Base-by-base conservation (phyloP, 768 basidiomycete species). In the Calocera cornea region DNA sequence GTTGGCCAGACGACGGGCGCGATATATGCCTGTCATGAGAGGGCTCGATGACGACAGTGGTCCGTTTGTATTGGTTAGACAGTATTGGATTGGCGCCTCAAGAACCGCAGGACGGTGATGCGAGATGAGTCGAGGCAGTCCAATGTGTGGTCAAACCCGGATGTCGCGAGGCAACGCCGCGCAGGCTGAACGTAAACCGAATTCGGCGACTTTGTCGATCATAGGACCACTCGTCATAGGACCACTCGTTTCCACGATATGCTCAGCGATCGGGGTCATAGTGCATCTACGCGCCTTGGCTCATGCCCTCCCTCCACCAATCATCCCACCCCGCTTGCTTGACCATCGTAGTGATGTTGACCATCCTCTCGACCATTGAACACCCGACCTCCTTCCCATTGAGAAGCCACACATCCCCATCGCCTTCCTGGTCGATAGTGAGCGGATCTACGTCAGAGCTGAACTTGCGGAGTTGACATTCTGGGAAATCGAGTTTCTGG, bases 221-320 rank as follows among this genome's bases (percentile, higher is more conserved):
- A 5, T 38, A 5, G 14, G 14, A 5, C 36, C 36, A 38, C 5
- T 38, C 19, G 27, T 29, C 22, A 12, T 60, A 11, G 27, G n/a
- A n/a, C n/a, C n/a, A n/a, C n/a, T n/a, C n/a, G n/a, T n/a, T n/a
- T 10, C 14, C 8, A 50, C 24, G 14, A 50, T 16, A 16, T 50
- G 11, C 14, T 50, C 24, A 8, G 8, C 49, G 10, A 27, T 50
- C 49, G 10, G 49, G 7, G 27, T 29, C 22, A 12, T 60, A 11
- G 27, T 27, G 27, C 14, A 2, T 33, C 22, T 33, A 60, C 19
- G 54, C 54, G 2, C 54, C 54, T 19, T 60, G 54, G 22, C 54
- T 60, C 54, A 60, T 60, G 16, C 54, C 54, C 22, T 60, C 31
- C 19, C 54, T 60, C 54, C 54, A 60, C 54, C 54, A 60, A 31